Evolutionary conservation across 306 rosid species (phyloP).

Genomic region (Hippophae gyantsensis): DNA sequence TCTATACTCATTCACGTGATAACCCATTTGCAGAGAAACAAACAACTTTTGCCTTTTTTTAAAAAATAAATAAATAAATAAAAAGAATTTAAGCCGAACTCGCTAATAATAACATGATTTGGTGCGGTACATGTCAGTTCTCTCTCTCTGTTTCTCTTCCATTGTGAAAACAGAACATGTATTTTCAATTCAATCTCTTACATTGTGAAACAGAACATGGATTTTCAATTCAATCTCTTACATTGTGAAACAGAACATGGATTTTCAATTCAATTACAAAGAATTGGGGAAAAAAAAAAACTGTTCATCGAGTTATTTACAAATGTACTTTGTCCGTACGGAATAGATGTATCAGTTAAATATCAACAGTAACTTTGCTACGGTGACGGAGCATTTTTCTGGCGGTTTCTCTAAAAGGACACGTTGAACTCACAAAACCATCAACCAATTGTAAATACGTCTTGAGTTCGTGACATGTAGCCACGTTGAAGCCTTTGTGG

Average conservation of each 20-base stretch:
- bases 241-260: too few species aligned
- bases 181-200: too few species aligned
- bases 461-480: conserved; percentile 63
- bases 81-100: not conserved
- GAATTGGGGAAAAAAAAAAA: not conserved
- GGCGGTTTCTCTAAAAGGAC: conserved; percentile 50
- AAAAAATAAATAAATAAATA: too few species aligned
- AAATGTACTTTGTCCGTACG: not conserved
- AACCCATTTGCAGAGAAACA: not conserved
- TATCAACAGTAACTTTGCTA: not conserved
- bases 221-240: too few species aligned
- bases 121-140: not conserved
- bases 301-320: not conserved
- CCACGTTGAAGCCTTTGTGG: conserved; percentile 31
- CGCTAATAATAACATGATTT: not conserved
- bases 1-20: not conserved
- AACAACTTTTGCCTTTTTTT: conserved; percentile 16
- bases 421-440: conserved; percentile 47
- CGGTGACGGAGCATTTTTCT: conserved; percentile 22
- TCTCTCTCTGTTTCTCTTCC: too few species aligned
- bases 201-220: too few species aligned
- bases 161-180: too few species aligned
- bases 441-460: conserved; percentile 64
- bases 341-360: not conserved
- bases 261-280: not conserved